A percentile compares a stretch with the other conserved stretches of the same genome.
phyloP scores from a whole-genome alignment of 202 grass and related monocot genomes.

The Tripidium arundinaceum region DNA sequence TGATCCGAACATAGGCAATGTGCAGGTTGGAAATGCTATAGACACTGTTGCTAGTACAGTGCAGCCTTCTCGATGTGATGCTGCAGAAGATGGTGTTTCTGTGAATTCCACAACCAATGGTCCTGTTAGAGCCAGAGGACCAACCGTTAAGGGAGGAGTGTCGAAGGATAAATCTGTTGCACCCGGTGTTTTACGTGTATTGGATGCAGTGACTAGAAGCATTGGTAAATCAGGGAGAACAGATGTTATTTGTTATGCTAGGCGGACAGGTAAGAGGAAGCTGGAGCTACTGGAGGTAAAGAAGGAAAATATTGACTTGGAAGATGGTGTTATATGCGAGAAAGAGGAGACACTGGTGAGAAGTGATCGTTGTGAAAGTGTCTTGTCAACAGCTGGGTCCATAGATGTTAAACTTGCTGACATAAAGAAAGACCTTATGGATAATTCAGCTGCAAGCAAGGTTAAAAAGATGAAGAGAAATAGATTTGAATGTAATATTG shows the following conservation, averaged over 20 bases:
- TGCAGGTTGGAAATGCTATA: constrained; percentile 23
- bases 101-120: constrained; percentile 7
- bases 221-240: constrained; percentile 47
- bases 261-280: constrained; percentile 60
- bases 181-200: constrained; percentile 30
- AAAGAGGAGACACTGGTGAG: constrained; percentile 15
- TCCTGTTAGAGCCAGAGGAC: constrained; percentile 13
- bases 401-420: constrained; percentile 39
- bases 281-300: constrained; percentile 27
- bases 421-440: constrained; percentile 35
- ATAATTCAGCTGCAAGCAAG: constrained; percentile 34
- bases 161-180: constrained; percentile 21
- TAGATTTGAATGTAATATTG: constrained; percentile 55
- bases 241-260: constrained; percentile 73
- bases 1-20: background rate
- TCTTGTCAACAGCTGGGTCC: constrained; percentile 34
- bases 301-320: constrained; percentile 23
- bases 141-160: background rate
- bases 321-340: constrained; percentile 15
- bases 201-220: constrained; percentile 42
- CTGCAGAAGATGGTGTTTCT: background rate
- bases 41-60: background rate
- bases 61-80: constrained; percentile 7
- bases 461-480: constrained; percentile 32
- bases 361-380: constrained; percentile 39